Base-by-base conservation (phyloP, 441 rosid species). In the Raphanus hybrid region DNA sequence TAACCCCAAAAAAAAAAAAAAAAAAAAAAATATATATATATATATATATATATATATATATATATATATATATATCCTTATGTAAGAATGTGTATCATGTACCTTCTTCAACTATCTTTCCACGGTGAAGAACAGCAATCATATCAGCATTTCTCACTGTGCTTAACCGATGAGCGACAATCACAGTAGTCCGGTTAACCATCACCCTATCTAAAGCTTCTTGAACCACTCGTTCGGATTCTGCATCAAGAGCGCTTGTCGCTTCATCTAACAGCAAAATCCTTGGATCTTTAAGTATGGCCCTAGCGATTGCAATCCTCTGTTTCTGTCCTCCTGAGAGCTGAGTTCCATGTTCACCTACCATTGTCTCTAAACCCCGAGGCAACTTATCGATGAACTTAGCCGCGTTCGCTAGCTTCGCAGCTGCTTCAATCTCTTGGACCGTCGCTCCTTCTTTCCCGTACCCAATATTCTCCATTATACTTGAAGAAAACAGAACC, bases 231-330 rank as follows among this genome's bases (percentile, higher is more conserved):
- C 85, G 78, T 71, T 88, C 86, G 1, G 92, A 88, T 71, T 82
- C 89, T 0, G 86, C 84, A 84, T 88, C 90, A 2, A 88, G 83
- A 4, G 90, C 85, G 8, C 92, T 88, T 2, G 89, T 87, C 1
- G 88, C 92, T 76, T 88, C 92, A 64, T 87, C 89, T 0, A 88
- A 71, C n/a, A 88, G 85, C 32, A 85, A 71, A 3, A 87, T 85
- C 71, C 82, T 55, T 0, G 88, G 92, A 52, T 87, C 86, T 74
- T 85, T 87, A 9, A 87, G 69, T 29, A 87, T 83, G 0, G 90
- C 88, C 63, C 87, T 84, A 2, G 90, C 86, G 1, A 87, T 84
- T 0, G 87, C 90, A 16, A 87, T 75, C 77, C 90, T 81, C 75
- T 85, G 87, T 71, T 87, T 87, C 58, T 85, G 87, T 9, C 90